Base-by-base conservation (phyloP, 768 basidiomycete species). In the Cystobasidiopsis lactophilus region DNA sequence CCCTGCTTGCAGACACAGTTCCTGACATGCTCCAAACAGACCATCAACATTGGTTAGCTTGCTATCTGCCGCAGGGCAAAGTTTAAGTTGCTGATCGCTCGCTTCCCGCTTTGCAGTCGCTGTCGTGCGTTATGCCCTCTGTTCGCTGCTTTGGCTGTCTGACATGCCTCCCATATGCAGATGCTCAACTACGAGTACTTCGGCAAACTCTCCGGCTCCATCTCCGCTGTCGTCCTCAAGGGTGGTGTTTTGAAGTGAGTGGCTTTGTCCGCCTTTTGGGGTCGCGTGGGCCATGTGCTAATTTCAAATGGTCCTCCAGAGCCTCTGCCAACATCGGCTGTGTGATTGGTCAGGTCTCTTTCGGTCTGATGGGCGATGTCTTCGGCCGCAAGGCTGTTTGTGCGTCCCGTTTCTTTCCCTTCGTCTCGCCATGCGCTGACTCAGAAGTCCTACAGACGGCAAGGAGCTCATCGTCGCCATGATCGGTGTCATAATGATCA, bases 391-490 rank as follows among this genome's bases (percentile, higher is more conserved):
- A 54, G 18, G 33, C 41, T n/a, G 44, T 58, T 53, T 62, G 77
- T 77, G 81, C 57, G 79, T 79, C n/a, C 9, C 9, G 7, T 7
- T 19, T 19, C 9, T 24, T 11, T 9, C 10, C 7, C n/a, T 7
- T 27, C 10, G 16, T 23, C 24, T 26, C 16, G 45, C 24, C 23
- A 13, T 16, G 24, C 14, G 29, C 23, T 29, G 23, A 27, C 21
- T 13, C 29, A 11, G 45, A 47, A 13, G 14, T 30, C 16, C 14
- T 13, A 26, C 30, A 18, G 23, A 47, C n/a, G 45, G 45, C 45
- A 82, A 81, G 63, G 81, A 83, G 60, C 72, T 84, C 49, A 79
- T 82, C 74, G 67, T 84, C 53, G 81, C 82, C 58, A 82, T 84
- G 60, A 56, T 82, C 48, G 80, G 78, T 0, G 83, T 82, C 1